phyloP scores from a whole-genome alignment of 306 rosid genomes.

The Elaeagnus macrophylla region DNA sequence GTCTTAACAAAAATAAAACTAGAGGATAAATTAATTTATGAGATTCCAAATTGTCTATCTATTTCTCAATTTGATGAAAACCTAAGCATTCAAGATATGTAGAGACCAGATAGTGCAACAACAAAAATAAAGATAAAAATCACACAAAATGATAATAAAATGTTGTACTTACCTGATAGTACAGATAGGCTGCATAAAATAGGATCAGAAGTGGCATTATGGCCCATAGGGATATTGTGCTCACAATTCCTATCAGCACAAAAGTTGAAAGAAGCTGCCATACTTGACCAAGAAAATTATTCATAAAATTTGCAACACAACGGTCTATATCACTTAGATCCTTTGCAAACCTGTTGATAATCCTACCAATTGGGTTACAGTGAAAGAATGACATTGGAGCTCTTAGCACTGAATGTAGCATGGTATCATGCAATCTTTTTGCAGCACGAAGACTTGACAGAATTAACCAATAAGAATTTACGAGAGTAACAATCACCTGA shows the following conservation, averaged over 20 bases:
- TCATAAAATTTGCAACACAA: constrained; percentile 36
- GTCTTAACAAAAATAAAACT: no score
- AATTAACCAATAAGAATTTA: constrained; percentile 67
- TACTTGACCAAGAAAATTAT: constrained; percentile 51
- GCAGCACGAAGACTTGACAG: constrained; percentile 65
- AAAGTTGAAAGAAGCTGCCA: constrained; percentile 83
- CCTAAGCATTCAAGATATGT: no score
- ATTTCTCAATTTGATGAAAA: no score
- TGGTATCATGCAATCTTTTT: constrained; percentile 54
- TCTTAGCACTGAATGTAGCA: constrained; percentile 42
- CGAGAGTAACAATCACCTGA: constrained; percentile 70
- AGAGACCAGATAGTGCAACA: no score
- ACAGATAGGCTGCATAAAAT: constrained; percentile 67
- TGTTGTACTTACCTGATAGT: constrained; percentile 55
- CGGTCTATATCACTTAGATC: constrained; percentile 76
- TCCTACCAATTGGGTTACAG: constrained; percentile 78
- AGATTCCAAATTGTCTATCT: no score
- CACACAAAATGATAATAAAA: not conserved
- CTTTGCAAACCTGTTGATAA: constrained; percentile 79
- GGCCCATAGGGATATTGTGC: constrained; percentile 86
- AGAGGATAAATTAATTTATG: no score
- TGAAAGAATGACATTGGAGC: constrained; percentile 92
- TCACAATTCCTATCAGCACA: constrained; percentile 68
- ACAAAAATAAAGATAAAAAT: no score
- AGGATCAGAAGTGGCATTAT: constrained; percentile 73